A percentile compares a stretch with the other conserved stretches of the same genome.
phyloP scores from a whole-genome alignment of 1,284 basidiomycete species.

The Trichosporon sp. region DNA sequence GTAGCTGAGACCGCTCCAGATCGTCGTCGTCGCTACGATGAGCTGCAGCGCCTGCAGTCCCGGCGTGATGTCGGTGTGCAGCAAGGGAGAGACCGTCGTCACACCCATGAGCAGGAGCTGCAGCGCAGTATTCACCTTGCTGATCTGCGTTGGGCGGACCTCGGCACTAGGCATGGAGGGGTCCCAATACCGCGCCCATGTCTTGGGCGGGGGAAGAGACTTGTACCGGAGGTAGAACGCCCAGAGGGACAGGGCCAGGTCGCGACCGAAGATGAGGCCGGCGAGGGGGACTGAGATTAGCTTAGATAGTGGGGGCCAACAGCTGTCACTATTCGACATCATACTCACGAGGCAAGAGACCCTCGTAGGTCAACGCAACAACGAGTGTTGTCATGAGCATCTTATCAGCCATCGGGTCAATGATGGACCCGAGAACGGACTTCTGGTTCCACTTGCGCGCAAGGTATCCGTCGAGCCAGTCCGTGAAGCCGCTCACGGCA shows the following conservation, averaged over 20 bases:
- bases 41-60: slow-evolving; percentile 68
- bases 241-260: slow-evolving; percentile 80
- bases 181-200: slow-evolving; percentile 81
- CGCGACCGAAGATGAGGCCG: slow-evolving; percentile 82
- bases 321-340: no score
- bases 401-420: slow-evolving; percentile 98
- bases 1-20: slow-evolving; percentile 91
- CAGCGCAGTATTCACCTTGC: slow-evolving; percentile 91
- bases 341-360: slow-evolving; percentile 74
- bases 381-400: slow-evolving; percentile 92
- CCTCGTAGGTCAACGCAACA: slow-evolving; percentile 78
- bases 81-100: slow-evolving; percentile 79
- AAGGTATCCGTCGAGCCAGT: slow-evolving; percentile 86
- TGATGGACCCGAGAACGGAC: slow-evolving; percentile 87
- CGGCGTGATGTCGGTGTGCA: slow-evolving; percentile 61
- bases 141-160: slow-evolving; percentile 84
- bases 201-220: slow-evolving; percentile 80
- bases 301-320: no score
- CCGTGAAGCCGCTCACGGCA: slow-evolving; percentile 84
- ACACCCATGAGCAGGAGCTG: slow-evolving; percentile 87
- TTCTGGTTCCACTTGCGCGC: slow-evolving; percentile 82
- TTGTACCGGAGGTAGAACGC: slow-evolving; percentile 94
- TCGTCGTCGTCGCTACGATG: slow-evolving; percentile 82
- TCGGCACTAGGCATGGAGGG: slow-evolving; percentile 92
- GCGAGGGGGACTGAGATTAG: slow-evolving; percentile 72